Base-by-base conservation (phyloP, 2,329 filamentous ascomycete genomes). In the Canariomyces notabilis region DNA sequence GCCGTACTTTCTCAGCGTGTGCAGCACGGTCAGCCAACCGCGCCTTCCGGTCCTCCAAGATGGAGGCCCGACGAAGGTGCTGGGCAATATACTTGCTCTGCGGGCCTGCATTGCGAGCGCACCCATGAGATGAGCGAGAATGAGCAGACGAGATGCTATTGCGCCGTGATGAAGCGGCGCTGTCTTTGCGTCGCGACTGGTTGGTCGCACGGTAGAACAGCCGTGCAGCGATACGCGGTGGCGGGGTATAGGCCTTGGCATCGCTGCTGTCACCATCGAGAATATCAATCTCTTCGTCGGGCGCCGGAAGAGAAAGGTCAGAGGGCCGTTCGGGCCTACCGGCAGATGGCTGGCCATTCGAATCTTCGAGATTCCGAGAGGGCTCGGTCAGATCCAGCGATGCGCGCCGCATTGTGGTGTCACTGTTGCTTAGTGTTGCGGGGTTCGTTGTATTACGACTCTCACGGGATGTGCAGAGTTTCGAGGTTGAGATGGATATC, bases 1-100 rank as follows among this genome's bases (percentile, higher is more conserved):
- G 67, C 42, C 87, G 82, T 14, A 93, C 87, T 63, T 90, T 88
- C 65, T 93, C 87, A 18, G 85, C 87, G 64, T 93, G 87, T 6
- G 85, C 85, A 21, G 87, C 87, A 46, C 87, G 75, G 64, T 90
- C 87, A 44, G 87, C 87, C 15, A 93, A 74, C 16, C 87, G 79
- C 12, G 87, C 86, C 62, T 87, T 89, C 51, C 87, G 82, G 55
- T 85, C 84, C 64, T 90, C 87, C 51, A 91, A 77, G 48, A 91
- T 90, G 14, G 85, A 88, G 39, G 85, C 83, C 43, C 87, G 82
- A 35, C 87, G 86, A 46, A 89, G 73, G 61, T 89, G 86, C 62
- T 89, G 86, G 46, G 86, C 85, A 45, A 89, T 73, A 64, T 87
- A 77, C 62, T 86, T 87, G 71, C 83, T 89, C 67, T 89, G 85